A percentile compares a stretch with the other conserved stretches of the same genome.
phyloP scores from a whole-genome alignment of 164 flowering plant species.

The Amborella trichopoda region DNA sequence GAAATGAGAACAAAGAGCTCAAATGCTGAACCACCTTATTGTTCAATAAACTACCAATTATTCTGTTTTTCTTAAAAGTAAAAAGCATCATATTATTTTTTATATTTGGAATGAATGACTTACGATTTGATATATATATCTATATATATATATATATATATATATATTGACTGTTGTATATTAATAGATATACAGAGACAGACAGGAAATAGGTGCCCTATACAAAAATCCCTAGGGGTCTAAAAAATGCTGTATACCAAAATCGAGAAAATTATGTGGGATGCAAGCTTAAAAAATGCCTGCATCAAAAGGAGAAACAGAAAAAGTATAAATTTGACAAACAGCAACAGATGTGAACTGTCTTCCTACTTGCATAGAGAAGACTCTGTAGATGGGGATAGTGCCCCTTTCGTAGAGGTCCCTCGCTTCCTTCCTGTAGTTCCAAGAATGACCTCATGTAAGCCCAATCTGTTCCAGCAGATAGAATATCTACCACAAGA shows the following conservation, averaged over 20 bases:
- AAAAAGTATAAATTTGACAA: background rate
- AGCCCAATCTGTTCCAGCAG: conserved; percentile 75
- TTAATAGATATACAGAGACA: too few relatives aligned
- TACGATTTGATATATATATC: too few relatives aligned
- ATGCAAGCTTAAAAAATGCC: too few relatives aligned
- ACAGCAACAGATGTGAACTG: background rate
- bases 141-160: too few relatives aligned
- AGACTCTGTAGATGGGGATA: conserved; percentile 66
- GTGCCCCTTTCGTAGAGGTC: conserved; percentile 78
- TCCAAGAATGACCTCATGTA: conserved; percentile 96
- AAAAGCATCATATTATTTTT: too few relatives aligned
- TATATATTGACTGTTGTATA: too few relatives aligned
- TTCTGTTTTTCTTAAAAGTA: too few relatives aligned
- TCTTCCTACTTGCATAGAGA: conserved; percentile 92
- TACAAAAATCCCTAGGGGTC: background rate
- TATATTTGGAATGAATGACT: too few relatives aligned
- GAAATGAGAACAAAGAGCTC: background rate
- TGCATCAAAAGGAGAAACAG: background rate
- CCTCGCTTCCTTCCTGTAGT: conserved; percentile 99
- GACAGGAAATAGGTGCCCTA: background rate
- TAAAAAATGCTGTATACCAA: background rate
- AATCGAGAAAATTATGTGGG: too few relatives aligned
- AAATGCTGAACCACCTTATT: background rate
- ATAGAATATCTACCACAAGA: conserved; percentile 86
- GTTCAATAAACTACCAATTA: too few relatives aligned